Percentiles rank a stretch among this genome's conserved stretches.
phyloP scores from a whole-genome alignment of 208 protist genomes.

The Acanthamoeba healyi region DNA sequence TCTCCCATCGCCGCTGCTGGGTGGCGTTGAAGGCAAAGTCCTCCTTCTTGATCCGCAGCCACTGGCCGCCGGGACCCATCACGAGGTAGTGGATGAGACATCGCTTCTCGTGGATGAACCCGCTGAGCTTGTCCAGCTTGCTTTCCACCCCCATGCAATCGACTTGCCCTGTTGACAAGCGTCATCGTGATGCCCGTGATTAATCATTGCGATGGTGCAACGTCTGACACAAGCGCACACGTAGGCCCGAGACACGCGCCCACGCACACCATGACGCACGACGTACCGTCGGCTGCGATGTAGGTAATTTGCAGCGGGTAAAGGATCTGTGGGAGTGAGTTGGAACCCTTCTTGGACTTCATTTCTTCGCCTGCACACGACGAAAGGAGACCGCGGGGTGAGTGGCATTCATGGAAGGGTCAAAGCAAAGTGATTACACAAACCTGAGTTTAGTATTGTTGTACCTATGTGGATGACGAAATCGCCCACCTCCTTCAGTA shows the following conservation, averaged over 20 bases:
- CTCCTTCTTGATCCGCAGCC: constrained; percentile 33
- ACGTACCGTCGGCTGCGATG: constrained; percentile 3
- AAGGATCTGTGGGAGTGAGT: neutral
- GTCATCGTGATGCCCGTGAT: too few species aligned
- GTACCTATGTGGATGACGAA: constrained; percentile 57
- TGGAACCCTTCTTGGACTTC: constrained; percentile 59
- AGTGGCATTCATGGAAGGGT: neutral
- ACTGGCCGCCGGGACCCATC: neutral
- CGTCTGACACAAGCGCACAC: too few species aligned
- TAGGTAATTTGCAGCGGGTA: constrained; percentile 58
- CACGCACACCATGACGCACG: too few species aligned
- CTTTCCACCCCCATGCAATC: constrained; percentile 67
- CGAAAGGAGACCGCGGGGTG: neutral
- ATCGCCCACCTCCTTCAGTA: constrained; percentile 25
- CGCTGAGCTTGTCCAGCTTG: constrained; percentile 69
- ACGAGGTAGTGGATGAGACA: constrained; percentile 34
- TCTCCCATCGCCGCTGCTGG: constrained; percentile 57
- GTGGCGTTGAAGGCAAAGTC: constrained; percentile 56
- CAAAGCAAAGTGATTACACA: neutral
- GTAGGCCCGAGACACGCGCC: too few species aligned
- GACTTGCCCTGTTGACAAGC: constrained; percentile 23
- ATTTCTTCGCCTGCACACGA: constrained; percentile 1
- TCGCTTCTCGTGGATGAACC: constrained; percentile 67
- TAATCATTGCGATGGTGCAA: too few species aligned
- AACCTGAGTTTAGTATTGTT: neutral